Evolutionary conservation across 148 eudicot species (phyloP).

Genomic region (Camellia sinensis): DNA sequence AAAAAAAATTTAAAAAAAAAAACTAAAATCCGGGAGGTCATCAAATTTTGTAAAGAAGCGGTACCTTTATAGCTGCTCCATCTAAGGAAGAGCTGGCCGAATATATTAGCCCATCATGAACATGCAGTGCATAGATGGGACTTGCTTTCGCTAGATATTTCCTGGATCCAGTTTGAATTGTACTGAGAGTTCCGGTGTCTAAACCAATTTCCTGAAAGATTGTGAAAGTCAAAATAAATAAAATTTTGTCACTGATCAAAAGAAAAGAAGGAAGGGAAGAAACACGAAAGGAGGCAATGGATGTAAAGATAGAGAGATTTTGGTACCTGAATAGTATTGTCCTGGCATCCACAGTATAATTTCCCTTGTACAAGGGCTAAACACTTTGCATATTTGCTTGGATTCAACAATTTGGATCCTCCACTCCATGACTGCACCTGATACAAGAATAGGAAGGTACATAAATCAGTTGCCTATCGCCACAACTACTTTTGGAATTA

Average conservation of each 20-base stretch:
- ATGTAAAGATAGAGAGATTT: not conserved
- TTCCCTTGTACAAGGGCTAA: constrained; percentile 45
- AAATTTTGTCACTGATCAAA: no score
- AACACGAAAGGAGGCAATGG: not conserved
- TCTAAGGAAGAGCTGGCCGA: constrained; percentile 39
- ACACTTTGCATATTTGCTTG: constrained; percentile 33
- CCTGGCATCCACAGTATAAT: constrained; percentile 49
- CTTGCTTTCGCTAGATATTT: constrained; percentile 36
- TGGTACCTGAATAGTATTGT: constrained; percentile 48
- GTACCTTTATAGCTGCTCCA: constrained; percentile 47
- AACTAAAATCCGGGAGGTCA: not conserved
- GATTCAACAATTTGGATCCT: constrained; percentile 37
- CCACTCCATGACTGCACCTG: constrained; percentile 55
- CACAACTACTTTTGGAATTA: no score
- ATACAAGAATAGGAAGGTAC: not conserved
- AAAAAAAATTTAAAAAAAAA: no score
- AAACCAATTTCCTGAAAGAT: constrained; percentile 44
- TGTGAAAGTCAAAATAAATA: not conserved
- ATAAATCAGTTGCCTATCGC: no score
- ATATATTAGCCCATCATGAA: constrained; percentile 35
- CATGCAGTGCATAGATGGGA: constrained; percentile 40
- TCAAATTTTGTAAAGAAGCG: not conserved
- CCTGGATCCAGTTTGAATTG: constrained; percentile 41
- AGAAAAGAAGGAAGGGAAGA: not conserved
- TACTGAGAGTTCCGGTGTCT: constrained; percentile 38